Evolutionary conservation across 352 stramenopile species (phyloP).

Genomic region (Saprolegnia diclina): DNA sequence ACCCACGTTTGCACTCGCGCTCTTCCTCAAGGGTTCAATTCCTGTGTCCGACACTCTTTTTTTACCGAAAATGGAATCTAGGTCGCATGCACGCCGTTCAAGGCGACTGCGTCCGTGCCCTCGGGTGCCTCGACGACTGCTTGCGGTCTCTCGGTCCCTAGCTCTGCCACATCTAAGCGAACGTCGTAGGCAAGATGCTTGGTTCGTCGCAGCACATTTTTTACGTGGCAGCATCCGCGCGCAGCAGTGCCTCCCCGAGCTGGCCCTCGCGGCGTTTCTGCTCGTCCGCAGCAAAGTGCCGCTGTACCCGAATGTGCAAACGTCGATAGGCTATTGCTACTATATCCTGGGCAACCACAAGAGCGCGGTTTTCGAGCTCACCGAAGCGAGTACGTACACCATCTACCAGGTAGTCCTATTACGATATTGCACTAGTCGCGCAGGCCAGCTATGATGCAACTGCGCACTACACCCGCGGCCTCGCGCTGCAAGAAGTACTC

Average conservation of each 20-base stretch:
- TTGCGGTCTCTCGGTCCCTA: neutral
- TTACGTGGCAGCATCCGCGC: slow-evolving; percentile 49
- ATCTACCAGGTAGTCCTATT: too few species aligned
- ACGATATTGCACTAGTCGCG: too few species aligned
- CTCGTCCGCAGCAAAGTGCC: slow-evolving; percentile 41
- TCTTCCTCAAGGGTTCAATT: slow-evolving; percentile 48
- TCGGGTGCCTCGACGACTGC: slow-evolving; percentile 11
- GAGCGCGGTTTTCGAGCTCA: slow-evolving; percentile 45
- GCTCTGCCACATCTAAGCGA: neutral
- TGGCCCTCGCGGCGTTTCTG: slow-evolving; percentile 52
- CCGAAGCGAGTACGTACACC: slow-evolving; percentile 30
- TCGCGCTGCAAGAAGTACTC: slow-evolving; percentile 46
- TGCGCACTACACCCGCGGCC: slow-evolving; percentile 45
- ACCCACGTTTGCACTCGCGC: slow-evolving; percentile 41
- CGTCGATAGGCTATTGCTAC: slow-evolving; percentile 52
- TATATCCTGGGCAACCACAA: slow-evolving; percentile 36
- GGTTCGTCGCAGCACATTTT: slow-evolving; percentile 50
- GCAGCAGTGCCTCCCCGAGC: slow-evolving; percentile 41
- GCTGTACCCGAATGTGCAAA: slow-evolving; percentile 43
- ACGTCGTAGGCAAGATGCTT: slow-evolving; percentile 31
- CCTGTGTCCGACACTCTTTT: slow-evolving; percentile 21
- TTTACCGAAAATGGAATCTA: too few species aligned
- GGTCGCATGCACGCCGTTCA: slow-evolving; percentile 21
- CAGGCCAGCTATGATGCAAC: slow-evolving; percentile 29
- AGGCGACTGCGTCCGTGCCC: neutral